Conservation (phyloP, 73 alveolate genomes). For the Tetrahymena elliotti region DNA sequence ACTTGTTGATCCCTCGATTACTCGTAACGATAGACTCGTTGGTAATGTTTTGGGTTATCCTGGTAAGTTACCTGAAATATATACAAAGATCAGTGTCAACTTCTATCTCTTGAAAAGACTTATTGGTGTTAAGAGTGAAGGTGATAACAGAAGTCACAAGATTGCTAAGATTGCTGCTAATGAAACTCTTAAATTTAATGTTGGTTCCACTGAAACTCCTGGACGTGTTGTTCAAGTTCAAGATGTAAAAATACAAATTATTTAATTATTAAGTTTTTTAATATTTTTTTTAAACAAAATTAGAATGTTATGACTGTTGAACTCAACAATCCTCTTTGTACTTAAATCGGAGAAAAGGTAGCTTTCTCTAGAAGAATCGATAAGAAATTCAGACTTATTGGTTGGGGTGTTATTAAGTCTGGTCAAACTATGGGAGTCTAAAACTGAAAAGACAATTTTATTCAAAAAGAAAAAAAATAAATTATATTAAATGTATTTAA, state of each 20-base stretch:
- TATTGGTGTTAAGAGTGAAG: conserved; percentile 88
- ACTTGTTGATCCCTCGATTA: conserved; percentile 94
- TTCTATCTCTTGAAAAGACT: conserved; percentile 86
- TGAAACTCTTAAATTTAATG: conserved; percentile 52
- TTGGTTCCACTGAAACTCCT: conserved; percentile 52
- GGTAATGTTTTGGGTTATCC: conserved; percentile 99
- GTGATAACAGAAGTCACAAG: conserved; percentile 48
- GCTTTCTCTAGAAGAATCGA: conserved; percentile 54
- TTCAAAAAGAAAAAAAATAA: not conserved
- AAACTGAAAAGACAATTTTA: conserved; percentile 1
- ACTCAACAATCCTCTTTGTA: conserved; percentile 51
- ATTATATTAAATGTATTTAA: not conserved
- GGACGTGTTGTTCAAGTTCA: conserved; percentile 47
- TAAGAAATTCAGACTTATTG: conserved; percentile 41
- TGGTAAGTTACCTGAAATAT: conserved; percentile 92
- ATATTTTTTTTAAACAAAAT: not conserved
- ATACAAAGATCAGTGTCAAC: conserved; percentile 52
- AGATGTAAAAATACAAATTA: conserved; percentile 10
- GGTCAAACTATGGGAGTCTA: conserved; percentile 17
- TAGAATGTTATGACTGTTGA: conserved; percentile 44
- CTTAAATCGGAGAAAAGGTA: conserved; percentile 46
- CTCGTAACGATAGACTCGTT: conserved; percentile 82
- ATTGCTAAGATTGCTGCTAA: conserved; percentile 40
- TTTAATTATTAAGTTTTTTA: not conserved
- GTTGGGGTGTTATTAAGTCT: conserved; percentile 39